Percentiles rank a stretch among this genome's conserved stretches.
These are phyloP conservation scores for Alternaria sp. DNA, from an alignment of 2,329 filamentous ascomycete genomes.

Conservation along the genomic window DNA sequence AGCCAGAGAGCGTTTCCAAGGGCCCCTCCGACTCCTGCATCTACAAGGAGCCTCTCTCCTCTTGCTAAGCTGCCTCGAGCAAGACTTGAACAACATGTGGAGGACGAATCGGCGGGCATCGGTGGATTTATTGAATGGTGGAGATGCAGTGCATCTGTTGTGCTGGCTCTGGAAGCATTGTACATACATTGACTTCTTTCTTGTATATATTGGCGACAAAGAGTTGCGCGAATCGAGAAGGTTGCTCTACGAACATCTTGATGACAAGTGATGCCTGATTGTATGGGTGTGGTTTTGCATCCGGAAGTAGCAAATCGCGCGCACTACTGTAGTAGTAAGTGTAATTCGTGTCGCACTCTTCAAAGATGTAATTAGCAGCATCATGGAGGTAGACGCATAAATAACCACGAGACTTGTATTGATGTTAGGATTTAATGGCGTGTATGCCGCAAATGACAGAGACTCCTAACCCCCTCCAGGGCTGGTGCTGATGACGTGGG, in stretches of 20 bases:
- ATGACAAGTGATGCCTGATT: not conserved
- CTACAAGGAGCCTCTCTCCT: constrained; percentile 19
- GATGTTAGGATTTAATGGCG: not conserved
- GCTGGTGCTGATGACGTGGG: not conserved
- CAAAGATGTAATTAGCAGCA: not conserved
- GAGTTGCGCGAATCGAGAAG: not conserved
- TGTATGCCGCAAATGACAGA: not conserved
- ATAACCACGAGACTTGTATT: not conserved
- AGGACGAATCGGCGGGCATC: not conserved
- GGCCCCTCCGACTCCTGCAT: constrained; percentile 41
- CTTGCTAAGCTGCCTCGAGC: constrained; percentile 25
- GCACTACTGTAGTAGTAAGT: not conserved
- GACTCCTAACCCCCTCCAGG: not conserved
- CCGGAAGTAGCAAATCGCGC: not conserved
- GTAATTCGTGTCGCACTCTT: not conserved
- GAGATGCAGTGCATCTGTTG: not conserved
- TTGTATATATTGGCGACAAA: constrained; percentile 9
- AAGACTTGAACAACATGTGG: not conserved
- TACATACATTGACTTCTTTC: constrained; percentile 18
- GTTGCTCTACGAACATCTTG: not conserved
- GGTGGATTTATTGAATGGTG: not conserved
- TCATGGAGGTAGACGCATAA: not conserved
- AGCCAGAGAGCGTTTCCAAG: constrained; percentile 33
- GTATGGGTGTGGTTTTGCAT: not conserved
- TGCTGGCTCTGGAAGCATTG: constrained; percentile 9